A percentile compares a stretch with the other conserved stretches of the same genome.
Conservation (phyloP, 768 basidiomycete genomes). For the Suillus hirtellus region DNA sequence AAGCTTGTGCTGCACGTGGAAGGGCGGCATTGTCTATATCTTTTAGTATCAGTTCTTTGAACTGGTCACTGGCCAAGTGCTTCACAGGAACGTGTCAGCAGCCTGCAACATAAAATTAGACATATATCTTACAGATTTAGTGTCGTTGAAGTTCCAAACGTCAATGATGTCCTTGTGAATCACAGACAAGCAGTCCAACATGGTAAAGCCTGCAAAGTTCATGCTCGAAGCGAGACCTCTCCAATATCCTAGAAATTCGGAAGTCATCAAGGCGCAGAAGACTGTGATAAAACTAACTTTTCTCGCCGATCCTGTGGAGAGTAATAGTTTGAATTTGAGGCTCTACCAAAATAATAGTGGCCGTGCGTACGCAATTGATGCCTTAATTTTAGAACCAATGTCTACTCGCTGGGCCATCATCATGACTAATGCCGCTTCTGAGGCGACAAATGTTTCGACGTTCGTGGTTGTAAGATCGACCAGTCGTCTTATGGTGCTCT, state of each 20-base stretch:
- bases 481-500: constrained; percentile 4
- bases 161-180: constrained; percentile 22
- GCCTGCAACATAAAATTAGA: not conserved
- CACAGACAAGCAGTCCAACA: constrained; percentile 16
- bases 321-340: not conserved
- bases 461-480: constrained; percentile 12
- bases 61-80: constrained; percentile 11
- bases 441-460: constrained; percentile 11
- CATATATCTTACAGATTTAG: constrained; percentile 5
- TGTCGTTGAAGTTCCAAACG: constrained; percentile 22
- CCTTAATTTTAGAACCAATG: not conserved
- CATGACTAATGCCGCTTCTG: constrained; percentile 10
- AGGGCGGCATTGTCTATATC: constrained; percentile 8
- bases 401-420: constrained; percentile 12
- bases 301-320: constrained; percentile 12
- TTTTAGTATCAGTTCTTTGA: constrained; percentile 10
- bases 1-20: not conserved
- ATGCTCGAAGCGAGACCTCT: constrained; percentile 13
- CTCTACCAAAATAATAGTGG: not conserved
- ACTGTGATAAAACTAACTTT: constrained; percentile 9
- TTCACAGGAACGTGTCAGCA: not conserved
- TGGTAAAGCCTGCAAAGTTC: constrained; percentile 12
- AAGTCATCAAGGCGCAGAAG: not conserved
- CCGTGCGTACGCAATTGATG: constrained; percentile 10
- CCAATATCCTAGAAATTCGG: constrained; percentile 20